Evolutionary conservation across 164 flowering plant genomes (phyloP).

Genomic region (Cinnamomum micranthum): DNA sequence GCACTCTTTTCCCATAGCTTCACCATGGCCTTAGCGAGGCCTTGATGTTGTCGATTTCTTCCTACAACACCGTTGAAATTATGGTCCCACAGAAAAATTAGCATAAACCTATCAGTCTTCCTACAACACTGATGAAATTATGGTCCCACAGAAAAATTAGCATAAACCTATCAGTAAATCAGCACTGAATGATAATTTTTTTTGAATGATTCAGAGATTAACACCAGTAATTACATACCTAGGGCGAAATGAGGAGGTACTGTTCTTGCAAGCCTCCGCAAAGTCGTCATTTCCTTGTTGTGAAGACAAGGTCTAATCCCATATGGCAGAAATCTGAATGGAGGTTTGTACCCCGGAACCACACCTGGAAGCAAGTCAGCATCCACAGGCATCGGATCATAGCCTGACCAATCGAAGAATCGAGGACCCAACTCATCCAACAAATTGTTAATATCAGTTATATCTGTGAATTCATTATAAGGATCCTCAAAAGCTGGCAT

Average conservation of each 20-base stretch:
- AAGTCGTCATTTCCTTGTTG: conserved; percentile 57
- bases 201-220: not conserved
- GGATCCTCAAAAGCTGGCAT: conserved; percentile 25
- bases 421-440: conserved; percentile 84
- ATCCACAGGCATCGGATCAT: conserved; percentile 78
- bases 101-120: not conserved
- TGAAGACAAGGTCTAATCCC: conserved; percentile 46
- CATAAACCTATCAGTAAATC: not conserved
- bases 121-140: not conserved
- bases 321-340: conserved; percentile 74
- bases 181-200: not conserved
- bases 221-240: conserved; percentile 40
- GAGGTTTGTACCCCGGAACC: conserved; percentile 62
- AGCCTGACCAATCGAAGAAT: conserved; percentile 80
- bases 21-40: conserved; percentile 82
- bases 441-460: conserved; percentile 48
- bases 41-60: conserved; percentile 78
- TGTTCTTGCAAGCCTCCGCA: conserved; percentile 68
- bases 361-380: conserved; percentile 80
- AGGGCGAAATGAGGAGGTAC: conserved; percentile 91
- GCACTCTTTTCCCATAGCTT: conserved; percentile 94
- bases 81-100: not conserved
- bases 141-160: not conserved
- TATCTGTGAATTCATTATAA: conserved; percentile 41
- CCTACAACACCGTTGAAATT: conserved; percentile 35